Percentiles rank a stretch among this genome's conserved stretches.
Conservation (phyloP, 768 basidiomycete genomes). For the Amanita inopinata region DNA sequence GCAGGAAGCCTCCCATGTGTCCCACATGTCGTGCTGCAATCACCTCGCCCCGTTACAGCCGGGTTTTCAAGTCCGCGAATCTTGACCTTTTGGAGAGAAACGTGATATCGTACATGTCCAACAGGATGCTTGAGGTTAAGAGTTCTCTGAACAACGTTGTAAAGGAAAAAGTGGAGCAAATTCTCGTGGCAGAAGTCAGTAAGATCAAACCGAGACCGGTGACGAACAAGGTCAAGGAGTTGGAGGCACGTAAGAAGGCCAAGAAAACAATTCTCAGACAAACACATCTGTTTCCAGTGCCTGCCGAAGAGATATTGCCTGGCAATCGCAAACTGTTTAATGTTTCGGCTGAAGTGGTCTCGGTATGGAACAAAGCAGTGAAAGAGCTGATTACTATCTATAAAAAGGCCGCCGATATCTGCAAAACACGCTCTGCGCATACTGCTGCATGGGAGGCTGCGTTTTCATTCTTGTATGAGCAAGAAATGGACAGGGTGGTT, state of each 20-base stretch:
- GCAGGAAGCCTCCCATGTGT: conserved; percentile 40
- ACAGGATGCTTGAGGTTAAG: conserved; percentile 21
- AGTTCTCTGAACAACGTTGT: conserved; percentile 14
- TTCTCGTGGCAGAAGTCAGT: conserved; percentile 8
- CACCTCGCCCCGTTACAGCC: conserved; percentile 49
- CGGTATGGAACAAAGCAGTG: conserved; percentile 31
- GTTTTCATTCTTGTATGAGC: conserved; percentile 38
- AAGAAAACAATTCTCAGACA: background rate
- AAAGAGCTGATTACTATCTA: conserved; percentile 30
- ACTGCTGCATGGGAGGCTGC: conserved; percentile 52
- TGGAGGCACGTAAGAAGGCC: conserved; percentile 5
- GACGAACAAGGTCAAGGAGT: conserved; percentile 12
- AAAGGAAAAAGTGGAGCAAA: conserved; percentile 19
- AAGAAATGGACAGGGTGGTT: conserved; percentile 29
- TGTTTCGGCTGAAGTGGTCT: conserved; percentile 22
- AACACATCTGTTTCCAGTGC: background rate
- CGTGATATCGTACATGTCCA: conserved; percentile 41
- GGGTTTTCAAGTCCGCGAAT: conserved; percentile 49
- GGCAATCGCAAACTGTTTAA: conserved; percentile 13
- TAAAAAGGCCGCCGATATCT: conserved; percentile 26
- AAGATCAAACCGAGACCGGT: conserved; percentile 6
- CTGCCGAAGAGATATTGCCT: conserved; percentile 1
- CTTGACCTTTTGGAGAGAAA: conserved; percentile 61
- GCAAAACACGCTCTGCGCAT: conserved; percentile 44
- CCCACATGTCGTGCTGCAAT: conserved; percentile 54